Evolutionary conservation across 768 basidiomycete species (phyloP).

Genomic region (Auricularia cornea): DNA sequence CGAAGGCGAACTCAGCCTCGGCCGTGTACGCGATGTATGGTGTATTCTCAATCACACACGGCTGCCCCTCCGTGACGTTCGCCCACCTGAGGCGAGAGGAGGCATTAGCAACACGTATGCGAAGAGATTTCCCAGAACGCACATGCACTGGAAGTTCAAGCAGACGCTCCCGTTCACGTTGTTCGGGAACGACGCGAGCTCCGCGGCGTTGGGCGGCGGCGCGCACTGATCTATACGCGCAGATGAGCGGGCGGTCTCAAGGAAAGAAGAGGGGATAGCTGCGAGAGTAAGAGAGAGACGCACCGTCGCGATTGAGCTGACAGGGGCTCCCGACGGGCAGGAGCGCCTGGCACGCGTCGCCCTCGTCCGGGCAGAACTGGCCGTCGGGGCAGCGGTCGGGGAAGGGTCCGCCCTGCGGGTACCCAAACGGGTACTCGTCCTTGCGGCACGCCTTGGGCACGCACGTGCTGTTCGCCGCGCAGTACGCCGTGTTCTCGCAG

Average conservation of each 20-base stretch:
- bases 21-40: slow-evolving; percentile 63
- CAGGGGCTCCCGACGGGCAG: slow-evolving; percentile 59
- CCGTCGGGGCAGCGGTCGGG: slow-evolving; percentile 55
- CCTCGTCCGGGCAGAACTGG: slow-evolving; percentile 81
- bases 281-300: too few species aligned
- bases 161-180: slow-evolving; percentile 82
- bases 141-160: slow-evolving; percentile 79
- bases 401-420: slow-evolving; percentile 32
- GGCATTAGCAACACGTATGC: neutral
- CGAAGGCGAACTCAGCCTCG: slow-evolving; percentile 55
- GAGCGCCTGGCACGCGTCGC: slow-evolving; percentile 53
- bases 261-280: neutral
- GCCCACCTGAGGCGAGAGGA: slow-evolving; percentile 50
- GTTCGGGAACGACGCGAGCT: slow-evolving; percentile 37
- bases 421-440: slow-evolving; percentile 75
- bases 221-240: slow-evolving; percentile 66
- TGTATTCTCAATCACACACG: slow-evolving; percentile 71
- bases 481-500: slow-evolving; percentile 65
- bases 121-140: slow-evolving; percentile 14
- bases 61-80: slow-evolving; percentile 55
- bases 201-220: slow-evolving; percentile 53
- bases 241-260: too few species aligned
- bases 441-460: slow-evolving; percentile 58
- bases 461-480: slow-evolving; percentile 47
- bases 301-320: slow-evolving; percentile 84